Base-by-base conservation (phyloP, 2,329 filamentous ascomycete genomes). In the Didymella lethalis region DNA sequence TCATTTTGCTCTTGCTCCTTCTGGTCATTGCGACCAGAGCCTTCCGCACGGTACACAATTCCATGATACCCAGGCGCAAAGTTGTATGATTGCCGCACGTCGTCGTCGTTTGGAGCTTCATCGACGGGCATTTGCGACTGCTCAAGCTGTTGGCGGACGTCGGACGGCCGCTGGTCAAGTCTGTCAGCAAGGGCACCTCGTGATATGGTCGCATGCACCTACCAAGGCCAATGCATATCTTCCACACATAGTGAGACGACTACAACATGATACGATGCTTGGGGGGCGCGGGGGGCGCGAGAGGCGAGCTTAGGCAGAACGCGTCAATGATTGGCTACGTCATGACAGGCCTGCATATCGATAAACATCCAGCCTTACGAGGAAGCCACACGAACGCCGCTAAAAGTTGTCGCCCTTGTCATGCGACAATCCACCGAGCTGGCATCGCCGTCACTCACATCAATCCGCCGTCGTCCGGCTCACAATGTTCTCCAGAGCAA, bases 11-110 rank as follows among this genome's bases (percentile, higher is more conserved):
- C 25, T 29, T 62, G 25, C n/a, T 60, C 47, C 61, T 69, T 49
- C 64, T 64, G 56, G 18, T 74, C 82, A n/a, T 86, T 86, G 63
- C 81, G 80, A 58, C 89, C 87, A 12, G 87, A 83, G 6, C 85
- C 84, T 50, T 92, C 87, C 32, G 92, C 92, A 59, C 93, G 87
- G 74, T 96, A 97, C 26, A 98, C 91, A 25, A 95, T 82, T 32
- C 95, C 94, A 70, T 90, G 84, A 62, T 92, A 91, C 0, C 93
- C 91, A 0, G 95, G 95, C 0, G 94, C 92, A 73, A 99, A 96
- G 75, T 98, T 98, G 80, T 96, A 97, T 34, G 86, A 92, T 72
- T 92, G 90, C 36, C 90, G 86, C 32, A 87, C 79, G 46, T 81
- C 85, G 18, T 91, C 86, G 66, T 96, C 91, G 4, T 85, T 84